Evolutionary conservation across 2,329 filamentous ascomycete species (phyloP).

Genomic region (Pseudogymnoascus sp.): DNA sequence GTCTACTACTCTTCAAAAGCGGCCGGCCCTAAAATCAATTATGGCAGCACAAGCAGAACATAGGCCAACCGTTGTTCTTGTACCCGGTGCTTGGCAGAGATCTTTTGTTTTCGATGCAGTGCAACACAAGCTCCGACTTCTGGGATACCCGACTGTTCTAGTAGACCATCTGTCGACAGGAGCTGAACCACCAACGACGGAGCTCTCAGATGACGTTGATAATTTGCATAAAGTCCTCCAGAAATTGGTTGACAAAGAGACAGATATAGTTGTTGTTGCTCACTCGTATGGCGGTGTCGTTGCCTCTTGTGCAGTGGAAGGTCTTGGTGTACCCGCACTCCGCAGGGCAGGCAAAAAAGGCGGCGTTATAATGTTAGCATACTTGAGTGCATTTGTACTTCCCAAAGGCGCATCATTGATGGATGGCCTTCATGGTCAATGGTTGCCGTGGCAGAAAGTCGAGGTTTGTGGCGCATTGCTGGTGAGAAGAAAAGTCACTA

Average conservation of each 20-base stretch:
- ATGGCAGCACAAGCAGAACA: not conserved
- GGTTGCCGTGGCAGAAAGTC: constrained; percentile 15
- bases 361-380: constrained; percentile 12
- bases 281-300: constrained; percentile 34
- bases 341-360: constrained; percentile 13
- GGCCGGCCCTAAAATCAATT: not conserved
- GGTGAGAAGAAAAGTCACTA: not conserved
- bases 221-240: constrained; percentile 5
- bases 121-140: not conserved
- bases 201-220: constrained; percentile 12
- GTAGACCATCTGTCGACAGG: constrained; percentile 15
- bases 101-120: not conserved
- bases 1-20: not conserved
- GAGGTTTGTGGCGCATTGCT: constrained; percentile 11
- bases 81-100: constrained; percentile 10
- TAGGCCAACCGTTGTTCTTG: constrained; percentile 3
- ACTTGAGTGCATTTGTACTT: constrained; percentile 8
- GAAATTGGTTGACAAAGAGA: constrained; percentile 28
- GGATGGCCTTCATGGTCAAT: constrained; percentile 12
- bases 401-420: constrained; percentile 7
- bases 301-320: constrained; percentile 17
- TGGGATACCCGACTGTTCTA: constrained; percentile 11
- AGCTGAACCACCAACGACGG: constrained; percentile 11
- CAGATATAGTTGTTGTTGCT: constrained; percentile 30
- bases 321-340: constrained; percentile 2